Base-by-base conservation (phyloP, 768 basidiomycete genomes). In the Podaxis sp. region DNA sequence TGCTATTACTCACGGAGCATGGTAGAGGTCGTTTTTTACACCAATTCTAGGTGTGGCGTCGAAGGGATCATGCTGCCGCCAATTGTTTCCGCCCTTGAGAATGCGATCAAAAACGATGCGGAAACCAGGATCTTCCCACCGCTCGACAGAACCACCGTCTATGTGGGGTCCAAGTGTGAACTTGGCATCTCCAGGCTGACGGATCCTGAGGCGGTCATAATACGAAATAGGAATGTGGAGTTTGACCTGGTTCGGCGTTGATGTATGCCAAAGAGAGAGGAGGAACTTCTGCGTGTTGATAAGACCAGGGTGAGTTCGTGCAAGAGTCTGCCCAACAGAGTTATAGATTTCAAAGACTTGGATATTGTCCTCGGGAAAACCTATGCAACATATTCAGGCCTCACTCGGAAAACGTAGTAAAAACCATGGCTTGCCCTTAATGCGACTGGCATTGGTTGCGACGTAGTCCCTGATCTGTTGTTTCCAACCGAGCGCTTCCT, bases 341-440 rank as follows among this genome's bases (percentile, higher is more conserved):
- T 90, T 88, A 77, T 92, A 92, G 13, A 92, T 69, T 68, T 92
- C 90, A 69, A 81, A 92, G 6, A 84, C 88, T 72, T 92, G 88
- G 54, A 88, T 84, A 65, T 90, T 80, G 40, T 85, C 79, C 2
- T 78, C 74, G 0, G 91, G 91, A 66, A 85, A 89, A 5, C 90
- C 89, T 89, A 68, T 24, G 49, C 24, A 46, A 15, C 1, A 48
- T 33, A 4, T 6, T 54, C 15, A 61, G 46, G 17, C 36, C 22
- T 6, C 22, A 80, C 9, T 91, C 74, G 39, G 90, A 33, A 74
- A 8, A 87, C 77, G 12, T 81, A 79, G 0, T 90, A 90, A 0
- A 78, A 75, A 58, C 71, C 73, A 67, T 36, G 24, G 63, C 70
- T 39, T 30, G 84, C 87, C 89, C 70, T 83, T 76, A 2, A 80